A percentile compares a stretch with the other conserved stretches of the same genome.
Evolutionary conservation across 352 stramenopile genomes (phyloP).

Genomic region (Phytophthora sojae): DNA sequence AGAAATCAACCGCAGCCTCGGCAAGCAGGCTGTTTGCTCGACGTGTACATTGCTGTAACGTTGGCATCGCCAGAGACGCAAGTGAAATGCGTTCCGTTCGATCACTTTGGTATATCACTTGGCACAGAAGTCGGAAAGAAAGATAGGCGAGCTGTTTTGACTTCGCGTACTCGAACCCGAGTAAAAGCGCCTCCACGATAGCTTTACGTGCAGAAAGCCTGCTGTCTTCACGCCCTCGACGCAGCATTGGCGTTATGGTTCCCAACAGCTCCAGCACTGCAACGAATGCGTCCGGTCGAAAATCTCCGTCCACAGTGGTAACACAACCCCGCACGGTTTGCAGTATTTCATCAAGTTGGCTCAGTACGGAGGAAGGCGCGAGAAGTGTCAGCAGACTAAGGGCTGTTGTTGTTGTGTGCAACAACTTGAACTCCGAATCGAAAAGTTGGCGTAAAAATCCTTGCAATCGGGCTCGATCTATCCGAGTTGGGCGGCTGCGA

Average conservation of each 20-base stretch:
- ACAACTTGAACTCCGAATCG: constrained; percentile 64
- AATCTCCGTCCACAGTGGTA: constrained; percentile 69
- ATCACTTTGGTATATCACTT: constrained; percentile 62
- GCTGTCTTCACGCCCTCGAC: constrained; percentile 11
- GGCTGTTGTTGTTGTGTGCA: constrained; percentile 63
- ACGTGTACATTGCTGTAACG: constrained; percentile 51
- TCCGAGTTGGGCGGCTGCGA: constrained; percentile 17
- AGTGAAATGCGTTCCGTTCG: constrained; percentile 52
- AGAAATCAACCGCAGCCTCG: constrained; percentile 79
- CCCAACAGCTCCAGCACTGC: constrained; percentile 74
- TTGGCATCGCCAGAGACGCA: constrained; percentile 57
- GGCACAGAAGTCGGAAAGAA: constrained; percentile 70
- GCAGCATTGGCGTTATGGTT: constrained; percentile 47
- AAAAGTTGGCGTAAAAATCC: constrained; percentile 61
- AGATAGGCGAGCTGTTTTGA: constrained; percentile 70
- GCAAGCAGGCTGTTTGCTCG: constrained; percentile 55
- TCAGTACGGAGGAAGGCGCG: constrained; percentile 49
- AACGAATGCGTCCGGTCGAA: constrained; percentile 68
- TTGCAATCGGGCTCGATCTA: constrained; percentile 46
- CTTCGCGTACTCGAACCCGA: constrained; percentile 65
- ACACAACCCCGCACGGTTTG: constrained; percentile 54
- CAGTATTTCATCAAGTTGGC: constrained; percentile 46
- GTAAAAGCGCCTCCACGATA: constrained; percentile 58
- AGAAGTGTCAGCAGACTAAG: constrained; percentile 67
- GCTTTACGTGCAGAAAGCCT: constrained; percentile 34